Evolutionary conservation across 768 basidiomycete genomes (phyloP).

Genomic region (Boletus tylopilopsis): DNA sequence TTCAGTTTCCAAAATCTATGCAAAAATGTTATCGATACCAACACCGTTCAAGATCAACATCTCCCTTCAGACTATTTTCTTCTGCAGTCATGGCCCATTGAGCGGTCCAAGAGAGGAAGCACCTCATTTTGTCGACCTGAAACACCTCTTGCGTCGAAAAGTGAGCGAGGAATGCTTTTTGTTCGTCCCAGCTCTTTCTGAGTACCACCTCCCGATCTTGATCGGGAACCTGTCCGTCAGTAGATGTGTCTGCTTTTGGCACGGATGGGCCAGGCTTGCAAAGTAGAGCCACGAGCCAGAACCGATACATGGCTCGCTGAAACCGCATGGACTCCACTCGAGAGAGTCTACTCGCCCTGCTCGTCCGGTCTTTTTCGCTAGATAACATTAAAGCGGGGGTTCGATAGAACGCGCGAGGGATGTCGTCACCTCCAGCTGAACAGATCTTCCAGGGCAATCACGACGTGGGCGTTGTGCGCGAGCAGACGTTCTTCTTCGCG

Average conservation of each 20-base stretch:
- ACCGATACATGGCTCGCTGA: conserved; percentile 27
- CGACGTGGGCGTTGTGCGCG: conserved; percentile 17
- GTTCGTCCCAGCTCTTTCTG: neutral
- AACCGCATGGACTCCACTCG: conserved; percentile 30
- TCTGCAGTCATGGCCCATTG: neutral
- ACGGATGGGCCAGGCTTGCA: neutral
- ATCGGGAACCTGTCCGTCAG: neutral
- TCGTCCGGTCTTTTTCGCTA: conserved; percentile 31
- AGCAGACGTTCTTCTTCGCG: conserved; percentile 24
- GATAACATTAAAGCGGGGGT: neutral
- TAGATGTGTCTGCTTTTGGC: neutral
- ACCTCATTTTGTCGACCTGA: neutral
- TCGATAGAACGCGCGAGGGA: neutral
- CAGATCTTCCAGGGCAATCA: conserved; percentile 31
- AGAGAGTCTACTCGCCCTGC: conserved; percentile 26
- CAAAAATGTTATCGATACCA: neutral
- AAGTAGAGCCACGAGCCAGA: conserved; percentile 19
- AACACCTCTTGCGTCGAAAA: conserved; percentile 4
- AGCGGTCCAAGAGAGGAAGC: neutral
- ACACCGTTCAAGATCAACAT: neutral
- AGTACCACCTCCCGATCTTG: neutral
- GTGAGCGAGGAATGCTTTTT: neutral
- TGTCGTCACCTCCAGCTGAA: conserved; percentile 38
- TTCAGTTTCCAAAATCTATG: neutral
- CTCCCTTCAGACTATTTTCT: neutral